Evolutionary conservation across 2,329 filamentous ascomycete species (phyloP), one percentile per base, ranked within the genome.

Genomic region (Cercospora sp.): DNA sequence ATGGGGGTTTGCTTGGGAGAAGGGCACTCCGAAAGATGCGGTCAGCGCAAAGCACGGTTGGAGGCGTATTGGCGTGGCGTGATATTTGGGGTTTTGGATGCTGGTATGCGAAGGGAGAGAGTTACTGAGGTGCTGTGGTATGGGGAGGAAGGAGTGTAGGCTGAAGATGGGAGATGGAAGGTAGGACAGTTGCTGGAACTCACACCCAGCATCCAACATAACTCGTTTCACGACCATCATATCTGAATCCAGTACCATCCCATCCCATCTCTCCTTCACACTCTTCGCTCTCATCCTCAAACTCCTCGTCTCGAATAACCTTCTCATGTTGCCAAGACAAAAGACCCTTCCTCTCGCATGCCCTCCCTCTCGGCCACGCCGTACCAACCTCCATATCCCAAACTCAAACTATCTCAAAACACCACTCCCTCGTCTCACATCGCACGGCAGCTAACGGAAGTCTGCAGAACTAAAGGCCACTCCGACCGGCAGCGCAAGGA

Each of bases 381-480:
- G 36, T 8, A 40, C 16, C 13, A n/a, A n/a, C 36, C 16, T n/a
- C 42, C 42, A 48, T 48, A 48, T 2, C 42, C 48, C 48, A 53
- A 53, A 33, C 26, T 33, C 55, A n/a, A 31, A 7, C 7, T 4
- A 8, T 59, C 55, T 59, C 28, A 8, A 28, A 28, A 20, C 42
- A 48, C 18, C n/a, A 48, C 53, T 31, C 20, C 13, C 26, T 57
- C 23, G 53, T 20, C 26, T 23, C 3, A 51, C 1, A n/a, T 3
- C 8, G 3, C 18, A 53, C 64, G 65, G 65, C 20, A 57, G 36
- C 65, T 59, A 66, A 51, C 31, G 65, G 65, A 30, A 63, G 65
- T 57, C 53, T 36, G 65, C 59, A 66, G 48, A n/a, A 23, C 42
- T 58, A 51, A 63, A 63, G 65, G 65, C 33, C 59, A 59, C 65